Conservation (phyloP, 2,329 filamentous ascomycete genomes). For the Knoxdaviesia capensis region DNA sequence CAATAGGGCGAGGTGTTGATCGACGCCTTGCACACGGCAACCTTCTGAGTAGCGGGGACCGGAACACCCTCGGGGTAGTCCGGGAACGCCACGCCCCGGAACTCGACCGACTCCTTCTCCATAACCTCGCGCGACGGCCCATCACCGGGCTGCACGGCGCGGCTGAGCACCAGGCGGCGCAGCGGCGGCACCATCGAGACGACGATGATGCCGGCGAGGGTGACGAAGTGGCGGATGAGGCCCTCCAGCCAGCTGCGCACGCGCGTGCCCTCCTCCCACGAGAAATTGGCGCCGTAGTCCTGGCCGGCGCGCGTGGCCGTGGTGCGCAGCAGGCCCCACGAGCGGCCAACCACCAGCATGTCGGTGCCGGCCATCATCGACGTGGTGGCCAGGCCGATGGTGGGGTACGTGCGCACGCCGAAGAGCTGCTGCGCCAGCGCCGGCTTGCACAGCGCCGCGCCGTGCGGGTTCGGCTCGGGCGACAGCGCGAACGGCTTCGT, state of each 20-base stretch:
- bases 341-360: conserved; percentile 33
- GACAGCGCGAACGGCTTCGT: conserved; percentile 34
- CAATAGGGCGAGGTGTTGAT: conserved; percentile 14
- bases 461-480: conserved; percentile 25
- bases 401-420: conserved; percentile 25
- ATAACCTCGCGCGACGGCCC: conserved; percentile 30
- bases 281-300: conserved; percentile 41
- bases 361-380: conserved; percentile 30
- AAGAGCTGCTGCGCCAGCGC: conserved; percentile 24
- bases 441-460: conserved; percentile 9
- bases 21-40: conserved; percentile 32
- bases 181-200: conserved; percentile 23
- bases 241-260: conserved; percentile 28
- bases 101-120: conserved; percentile 40
- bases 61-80: conserved; percentile 20
- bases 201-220: conserved; percentile 22
- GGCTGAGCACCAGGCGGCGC: conserved; percentile 20
- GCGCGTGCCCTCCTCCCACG: conserved; percentile 32
- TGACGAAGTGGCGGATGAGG: conserved; percentile 25
- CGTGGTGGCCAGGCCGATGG: conserved; percentile 34
- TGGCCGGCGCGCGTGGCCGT: conserved; percentile 21
- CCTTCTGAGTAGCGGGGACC: conserved; percentile 16
- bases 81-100: conserved; percentile 41
- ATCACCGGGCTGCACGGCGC: conserved; percentile 31
- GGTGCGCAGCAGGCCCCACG: conserved; percentile 38